A percentile compares a stretch with the other conserved stretches of the same genome.
Conservation (phyloP, 2,329 filamentous ascomycete genomes). For the Ceratocystis cacaofunesta region DNA sequence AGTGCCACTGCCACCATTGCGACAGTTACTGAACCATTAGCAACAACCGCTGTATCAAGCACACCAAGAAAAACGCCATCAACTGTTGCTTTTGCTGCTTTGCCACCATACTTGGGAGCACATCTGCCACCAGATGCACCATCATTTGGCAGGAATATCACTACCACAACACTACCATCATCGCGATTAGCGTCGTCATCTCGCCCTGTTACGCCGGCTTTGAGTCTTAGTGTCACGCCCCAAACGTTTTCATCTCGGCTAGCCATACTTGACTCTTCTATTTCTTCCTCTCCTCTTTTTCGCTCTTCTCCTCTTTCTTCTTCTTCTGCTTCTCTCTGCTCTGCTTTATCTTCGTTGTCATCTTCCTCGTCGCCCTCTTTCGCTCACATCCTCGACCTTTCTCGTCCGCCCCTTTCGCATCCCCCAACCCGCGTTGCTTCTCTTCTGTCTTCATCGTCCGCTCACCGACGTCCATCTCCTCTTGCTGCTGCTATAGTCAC, state of each 20-base stretch:
- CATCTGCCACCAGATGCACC: background rate
- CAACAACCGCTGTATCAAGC: background rate
- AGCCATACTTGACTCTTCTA: background rate
- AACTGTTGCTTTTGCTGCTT: background rate
- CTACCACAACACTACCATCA: background rate
- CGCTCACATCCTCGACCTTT: slow-evolving; percentile 24
- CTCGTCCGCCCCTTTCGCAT: slow-evolving; percentile 17
- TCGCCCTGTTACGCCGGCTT: background rate
- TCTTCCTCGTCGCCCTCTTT: background rate
- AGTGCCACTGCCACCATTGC: background rate
- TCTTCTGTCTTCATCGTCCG: slow-evolving; percentile 7
- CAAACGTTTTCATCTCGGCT: slow-evolving; percentile 4
- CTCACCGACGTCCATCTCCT: slow-evolving; percentile 4
- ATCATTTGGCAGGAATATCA: background rate
- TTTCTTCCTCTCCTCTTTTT: background rate
- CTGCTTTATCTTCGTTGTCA: background rate
- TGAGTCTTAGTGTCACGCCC: background rate
- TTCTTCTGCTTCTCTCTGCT: slow-evolving; percentile 4
- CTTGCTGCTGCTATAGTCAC: slow-evolving; percentile 10
- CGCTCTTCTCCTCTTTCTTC: background rate
- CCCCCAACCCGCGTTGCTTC: slow-evolving; percentile 4
- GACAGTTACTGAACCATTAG: background rate
- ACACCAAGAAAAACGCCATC: background rate
- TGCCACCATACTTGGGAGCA: background rate
- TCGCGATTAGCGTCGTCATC: slow-evolving; percentile 6